These are phyloP conservation scores for Sugiyamaella marilandica DNA, from an alignment of 805 yeast genomes.

Conservation along the genomic window DNA sequence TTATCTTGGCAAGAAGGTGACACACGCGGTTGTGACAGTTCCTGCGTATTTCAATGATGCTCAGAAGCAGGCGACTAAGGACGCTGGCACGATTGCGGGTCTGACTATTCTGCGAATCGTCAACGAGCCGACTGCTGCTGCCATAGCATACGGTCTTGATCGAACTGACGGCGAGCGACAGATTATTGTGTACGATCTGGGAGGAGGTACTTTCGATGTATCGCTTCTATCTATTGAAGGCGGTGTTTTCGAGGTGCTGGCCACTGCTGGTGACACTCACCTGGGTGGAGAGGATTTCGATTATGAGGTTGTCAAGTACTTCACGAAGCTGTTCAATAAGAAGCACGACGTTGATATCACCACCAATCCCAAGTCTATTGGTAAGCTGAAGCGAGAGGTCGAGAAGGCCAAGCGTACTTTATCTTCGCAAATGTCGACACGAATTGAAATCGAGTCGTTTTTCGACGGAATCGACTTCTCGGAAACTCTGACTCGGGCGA, in stretches of 20 bases:
- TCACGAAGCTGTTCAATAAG: constrained; percentile 81
- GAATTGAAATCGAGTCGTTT: constrained; percentile 93
- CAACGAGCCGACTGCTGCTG: constrained; percentile 96
- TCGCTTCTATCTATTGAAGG: constrained; percentile 81
- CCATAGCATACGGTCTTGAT: constrained; percentile 93
- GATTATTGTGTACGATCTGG: constrained; percentile 87
- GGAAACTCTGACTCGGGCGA: constrained; percentile 93
- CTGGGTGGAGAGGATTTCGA: constrained; percentile 98
- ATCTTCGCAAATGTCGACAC: constrained; percentile 91
- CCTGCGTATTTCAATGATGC: constrained; percentile 94
- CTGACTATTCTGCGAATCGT: constrained; percentile 82
- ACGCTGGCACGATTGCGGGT: constrained; percentile 90
- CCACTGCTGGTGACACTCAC: constrained; percentile 95
- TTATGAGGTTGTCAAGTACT: constrained; percentile 81
- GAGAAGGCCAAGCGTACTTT: constrained; percentile 97
- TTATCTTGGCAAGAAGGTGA: constrained; percentile 75
- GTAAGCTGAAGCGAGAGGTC: constrained; percentile 94
- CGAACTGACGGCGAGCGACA: constrained; percentile 75
- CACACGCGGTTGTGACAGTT: constrained; percentile 88
- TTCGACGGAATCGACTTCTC: constrained; percentile 93
- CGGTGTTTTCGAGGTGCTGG: constrained; percentile 89
- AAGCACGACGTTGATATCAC: constrained; percentile 82
- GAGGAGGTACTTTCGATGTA: constrained; percentile 98
- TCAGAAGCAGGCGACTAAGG: constrained; percentile 91
- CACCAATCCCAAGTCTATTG: constrained; percentile 77